These are phyloP conservation scores for Fusarium brachygibbosum DNA, from an alignment of 2,329 filamentous ascomycete species.

Conservation along the genomic window DNA sequence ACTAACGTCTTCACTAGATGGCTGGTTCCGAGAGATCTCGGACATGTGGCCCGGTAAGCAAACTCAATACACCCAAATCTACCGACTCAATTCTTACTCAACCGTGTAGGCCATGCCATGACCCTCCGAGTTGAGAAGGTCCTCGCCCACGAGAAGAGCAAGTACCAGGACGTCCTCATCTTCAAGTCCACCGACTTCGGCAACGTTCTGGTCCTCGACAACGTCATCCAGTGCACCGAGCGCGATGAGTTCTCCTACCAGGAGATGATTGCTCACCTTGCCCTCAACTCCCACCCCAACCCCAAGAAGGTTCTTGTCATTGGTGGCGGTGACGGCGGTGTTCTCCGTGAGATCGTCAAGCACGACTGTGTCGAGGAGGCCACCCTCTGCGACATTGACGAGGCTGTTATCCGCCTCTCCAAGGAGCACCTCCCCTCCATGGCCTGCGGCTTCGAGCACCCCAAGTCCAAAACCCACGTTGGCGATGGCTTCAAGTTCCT, in stretches of 20 bases:
- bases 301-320: slow-evolving; percentile 99
- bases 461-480: slow-evolving; percentile 91
- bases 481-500: slow-evolving; percentile 99
- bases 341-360: slow-evolving; percentile 98
- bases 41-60: slow-evolving; percentile 89
- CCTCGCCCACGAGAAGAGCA: slow-evolving; percentile 98
- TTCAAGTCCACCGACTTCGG: slow-evolving; percentile 99
- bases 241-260: slow-evolving; percentile 99
- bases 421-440: slow-evolving; percentile 98
- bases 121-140: slow-evolving; percentile 98
- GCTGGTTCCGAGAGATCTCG: slow-evolving; percentile 99
- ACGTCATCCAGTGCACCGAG: slow-evolving; percentile 99
- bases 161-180: slow-evolving; percentile 99
- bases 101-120: slow-evolving; percentile 86
- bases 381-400: slow-evolving; percentile 97
- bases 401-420: slow-evolving; percentile 97
- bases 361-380: slow-evolving; percentile 97
- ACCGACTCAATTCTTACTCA: slow-evolving; percentile 9
- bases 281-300: slow-evolving; percentile 98
- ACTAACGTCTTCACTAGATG: slow-evolving; percentile 73
- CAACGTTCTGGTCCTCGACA: slow-evolving; percentile 96
- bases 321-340: slow-evolving; percentile 96
- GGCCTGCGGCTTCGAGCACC: slow-evolving; percentile 92
- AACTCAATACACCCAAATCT: neutral
- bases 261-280: slow-evolving; percentile 99